Conservation (phyloP, 2,329 filamentous ascomycete species). For the Didymella lethalis region DNA sequence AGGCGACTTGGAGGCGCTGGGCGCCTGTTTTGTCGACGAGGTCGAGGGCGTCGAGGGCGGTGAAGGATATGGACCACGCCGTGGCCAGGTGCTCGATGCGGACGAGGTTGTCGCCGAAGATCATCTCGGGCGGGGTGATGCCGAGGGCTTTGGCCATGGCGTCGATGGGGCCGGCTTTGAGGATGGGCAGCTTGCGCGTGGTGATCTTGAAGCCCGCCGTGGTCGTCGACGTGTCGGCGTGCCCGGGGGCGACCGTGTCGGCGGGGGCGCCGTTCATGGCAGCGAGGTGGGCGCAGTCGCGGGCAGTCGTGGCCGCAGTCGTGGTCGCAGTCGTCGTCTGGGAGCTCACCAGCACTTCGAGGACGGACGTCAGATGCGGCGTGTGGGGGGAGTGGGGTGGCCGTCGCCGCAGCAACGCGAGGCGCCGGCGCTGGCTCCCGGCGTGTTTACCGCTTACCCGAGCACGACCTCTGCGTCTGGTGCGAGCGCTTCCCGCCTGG, state of each 20-base stretch:
- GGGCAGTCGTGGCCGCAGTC: conserved; percentile 7
- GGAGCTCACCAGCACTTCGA: no score
- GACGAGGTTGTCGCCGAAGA: conserved; percentile 94
- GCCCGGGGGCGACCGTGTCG: conserved; percentile 45
- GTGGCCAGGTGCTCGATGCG: conserved; percentile 74
- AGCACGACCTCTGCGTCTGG: background rate
- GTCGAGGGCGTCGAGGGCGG: conserved; percentile 86
- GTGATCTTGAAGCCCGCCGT: conserved; percentile 72
- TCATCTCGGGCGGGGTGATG: conserved; percentile 97
- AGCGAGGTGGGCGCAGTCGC: conserved; percentile 26
- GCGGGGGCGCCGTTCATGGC: conserved; percentile 44
- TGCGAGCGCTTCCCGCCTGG: conserved; percentile 16
- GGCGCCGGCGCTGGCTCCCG: conserved; percentile 6
- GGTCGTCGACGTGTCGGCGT: conserved; percentile 47
- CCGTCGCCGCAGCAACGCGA: conserved; percentile 9
- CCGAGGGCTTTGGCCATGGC: conserved; percentile 78
- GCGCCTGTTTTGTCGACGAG: conserved; percentile 91
- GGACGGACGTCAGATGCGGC: background rate
- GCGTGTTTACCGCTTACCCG: conserved; percentile 5
- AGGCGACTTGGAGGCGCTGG: conserved; percentile 90
- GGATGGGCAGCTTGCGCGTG: conserved; percentile 91
- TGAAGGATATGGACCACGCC: conserved; percentile 83
- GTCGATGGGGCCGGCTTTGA: conserved; percentile 90
- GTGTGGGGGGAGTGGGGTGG: conserved; percentile 24
- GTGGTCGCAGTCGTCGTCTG: conserved; percentile 4